Evolutionary conservation across 768 basidiomycete genomes (phyloP).

Genomic region (Leccinum broughii): DNA sequence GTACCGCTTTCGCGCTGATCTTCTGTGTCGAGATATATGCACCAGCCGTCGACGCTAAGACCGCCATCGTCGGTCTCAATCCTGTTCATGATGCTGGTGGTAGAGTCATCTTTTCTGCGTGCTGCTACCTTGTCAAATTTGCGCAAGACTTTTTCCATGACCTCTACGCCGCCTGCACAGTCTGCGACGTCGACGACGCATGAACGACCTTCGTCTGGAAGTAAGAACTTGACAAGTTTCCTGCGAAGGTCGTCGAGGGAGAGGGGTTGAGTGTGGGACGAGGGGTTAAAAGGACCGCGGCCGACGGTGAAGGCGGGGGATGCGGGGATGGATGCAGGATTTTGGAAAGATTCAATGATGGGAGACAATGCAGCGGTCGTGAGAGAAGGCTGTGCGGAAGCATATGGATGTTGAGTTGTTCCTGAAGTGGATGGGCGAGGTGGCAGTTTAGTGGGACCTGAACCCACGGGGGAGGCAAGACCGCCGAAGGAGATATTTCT

Average conservation of each 20-base stretch:
- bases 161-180: slow-evolving; percentile 79
- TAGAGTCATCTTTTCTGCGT: slow-evolving; percentile 42
- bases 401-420: slow-evolving; percentile 58
- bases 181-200: slow-evolving; percentile 80
- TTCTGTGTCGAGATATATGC: slow-evolving; percentile 68
- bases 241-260: slow-evolving; percentile 78
- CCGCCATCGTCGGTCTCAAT: slow-evolving; percentile 73
- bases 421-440: slow-evolving; percentile 44
- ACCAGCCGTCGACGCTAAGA: slow-evolving; percentile 87
- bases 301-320: slow-evolving; percentile 60
- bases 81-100: slow-evolving; percentile 47
- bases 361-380: slow-evolving; percentile 59
- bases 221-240: slow-evolving; percentile 84
- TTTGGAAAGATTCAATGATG: slow-evolving; percentile 63
- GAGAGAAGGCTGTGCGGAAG: slow-evolving; percentile 48
- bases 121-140: slow-evolving; percentile 75
- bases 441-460: slow-evolving; percentile 44
- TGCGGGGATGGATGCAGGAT: slow-evolving; percentile 38
- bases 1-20: slow-evolving; percentile 53
- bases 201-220: slow-evolving; percentile 79
- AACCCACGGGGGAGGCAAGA: slow-evolving; percentile 39
- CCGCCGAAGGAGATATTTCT: slow-evolving; percentile 54
- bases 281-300: slow-evolving; percentile 57
- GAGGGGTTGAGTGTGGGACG: slow-evolving; percentile 42
- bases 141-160: slow-evolving; percentile 84